Evolutionary conservation across 257 asterid species (phyloP).

Genomic region (Forsythia viridissima): DNA sequence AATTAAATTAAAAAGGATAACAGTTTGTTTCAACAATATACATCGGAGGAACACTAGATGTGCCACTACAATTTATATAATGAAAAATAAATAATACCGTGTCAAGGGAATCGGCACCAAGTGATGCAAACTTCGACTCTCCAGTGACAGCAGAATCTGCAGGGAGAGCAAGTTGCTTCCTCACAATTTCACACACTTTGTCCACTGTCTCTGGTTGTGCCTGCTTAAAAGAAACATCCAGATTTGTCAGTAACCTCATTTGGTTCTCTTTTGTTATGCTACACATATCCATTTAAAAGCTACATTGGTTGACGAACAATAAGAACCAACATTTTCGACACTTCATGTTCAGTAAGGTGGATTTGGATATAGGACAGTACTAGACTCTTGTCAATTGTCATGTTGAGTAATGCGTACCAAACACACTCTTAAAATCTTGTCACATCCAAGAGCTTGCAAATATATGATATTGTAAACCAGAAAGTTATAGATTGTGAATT

Average conservation of each 20-base stretch:
- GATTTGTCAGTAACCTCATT: neutral
- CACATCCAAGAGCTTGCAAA: neutral
- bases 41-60: neutral
- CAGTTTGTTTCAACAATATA: neutral
- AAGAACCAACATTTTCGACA: neutral
- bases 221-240: conserved; percentile 38
- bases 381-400: neutral
- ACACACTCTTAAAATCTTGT: neutral
- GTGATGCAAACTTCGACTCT: conserved; percentile 63
- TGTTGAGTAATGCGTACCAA: neutral
- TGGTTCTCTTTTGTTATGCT: neutral
- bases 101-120: conserved; percentile 99
- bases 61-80: neutral
- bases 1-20: too few relatives aligned
- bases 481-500: too few relatives aligned
- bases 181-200: conserved; percentile 79
- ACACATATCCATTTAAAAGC: neutral
- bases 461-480: neutral
- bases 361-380: neutral
- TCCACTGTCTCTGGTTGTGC: conserved; percentile 83
- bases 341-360: neutral
- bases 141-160: conserved; percentile 62
- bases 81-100: conserved; percentile 51
- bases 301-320: neutral
- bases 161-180: conserved; percentile 87